Base-by-base conservation (phyloP, 345 rosid species). In the Boechera divaricarpa region DNA sequence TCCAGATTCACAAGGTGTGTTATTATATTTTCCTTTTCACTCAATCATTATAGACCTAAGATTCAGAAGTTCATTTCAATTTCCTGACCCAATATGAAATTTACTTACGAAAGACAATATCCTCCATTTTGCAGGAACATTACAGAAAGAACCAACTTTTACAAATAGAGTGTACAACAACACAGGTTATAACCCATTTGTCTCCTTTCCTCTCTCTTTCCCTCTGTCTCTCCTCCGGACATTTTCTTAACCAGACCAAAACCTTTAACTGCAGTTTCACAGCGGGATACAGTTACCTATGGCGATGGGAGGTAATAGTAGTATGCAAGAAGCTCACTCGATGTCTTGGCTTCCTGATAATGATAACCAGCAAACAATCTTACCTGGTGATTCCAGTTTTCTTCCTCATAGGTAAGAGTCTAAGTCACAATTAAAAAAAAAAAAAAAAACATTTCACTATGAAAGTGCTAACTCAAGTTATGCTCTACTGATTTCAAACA, bases 281-380 rank as follows among this genome's bases (percentile, higher is more conserved):
- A 76, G 68, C 55, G 88, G 86, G 57, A 83, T 91, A 80, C 83
- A 83, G 48, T 79, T 86, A n/a, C 89, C 93, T 66, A 60, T 83
- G 72, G 78, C 76, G 69, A 88, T 88, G 82, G 86, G 79, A 63
- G 89, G 85, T 57, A 77, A 71, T 10, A 57, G 11, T 41, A 71
- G 67, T 31, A 57, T 86, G 83, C 93, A 87, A 82, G 91, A 86
- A 77, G 82, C 80, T 54, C 90, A 86, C 48, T 83, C 89, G 0
- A 39, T 87, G 13, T 70, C 92, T 7, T 93, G 98, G 98, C 88
- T 85, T 79, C 86, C 90, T 9, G 85, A 82, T 35, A 82, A 79
- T 58, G 92, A 86, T 64, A 85, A 78, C 77, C 95, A 84, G 69
- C 88, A 86, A 33, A 56, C 85, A 18, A 60, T 91, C 44, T 76